Base-by-base conservation (phyloP, 768 basidiomycete genomes). In the Boletellus emodensis region DNA sequence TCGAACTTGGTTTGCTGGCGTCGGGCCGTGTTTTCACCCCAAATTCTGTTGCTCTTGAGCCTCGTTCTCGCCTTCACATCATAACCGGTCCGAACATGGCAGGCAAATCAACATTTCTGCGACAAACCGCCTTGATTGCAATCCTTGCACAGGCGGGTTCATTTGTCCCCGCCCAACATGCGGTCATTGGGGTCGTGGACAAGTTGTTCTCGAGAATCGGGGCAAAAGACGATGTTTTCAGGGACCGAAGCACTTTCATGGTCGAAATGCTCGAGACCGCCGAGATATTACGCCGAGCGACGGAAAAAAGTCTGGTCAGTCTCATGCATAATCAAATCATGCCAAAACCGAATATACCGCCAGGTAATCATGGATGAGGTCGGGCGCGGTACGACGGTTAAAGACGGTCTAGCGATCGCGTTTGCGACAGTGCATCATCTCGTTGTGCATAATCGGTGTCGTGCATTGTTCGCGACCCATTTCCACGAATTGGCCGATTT, bases 341-440 rank as follows among this genome's bases (percentile, higher is more conserved):
- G 30, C 38, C 38, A 33, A 56, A 52, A 32, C 45, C 44, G 35
- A 60, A 46, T 5, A 47, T 51, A 30, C 24, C 39, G 20, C 24
- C 58, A 94, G 91, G 88, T 98, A n/a, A 94, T 99, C 55, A 94
- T 99, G 91, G 95, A 99, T 64, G 95, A 99, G 73, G 94, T 99
- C n/a, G 95, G 95, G 6, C 75, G 95, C 58, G 95, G 95, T 32
- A 98, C 95, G 6, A 94, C 94, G 0, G 83, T 94, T 8, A 83
- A 83, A 53, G 94, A 96, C 61, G 95, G 95, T 10, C 68, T 97
- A 13, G 92, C 95, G 0, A 90, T 98, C 44, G 94, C 96, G 15
- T 97, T 92, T 61, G 90, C 91, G 6, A 84, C 91, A 3, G 76
- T 94, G 32, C 85, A 94, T 60, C 85, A 97, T 65, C 77, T 97